These are phyloP conservation scores for Metschnikowia corniflorae DNA, from an alignment of 805 yeast genomes.

Conservation along the genomic window DNA sequence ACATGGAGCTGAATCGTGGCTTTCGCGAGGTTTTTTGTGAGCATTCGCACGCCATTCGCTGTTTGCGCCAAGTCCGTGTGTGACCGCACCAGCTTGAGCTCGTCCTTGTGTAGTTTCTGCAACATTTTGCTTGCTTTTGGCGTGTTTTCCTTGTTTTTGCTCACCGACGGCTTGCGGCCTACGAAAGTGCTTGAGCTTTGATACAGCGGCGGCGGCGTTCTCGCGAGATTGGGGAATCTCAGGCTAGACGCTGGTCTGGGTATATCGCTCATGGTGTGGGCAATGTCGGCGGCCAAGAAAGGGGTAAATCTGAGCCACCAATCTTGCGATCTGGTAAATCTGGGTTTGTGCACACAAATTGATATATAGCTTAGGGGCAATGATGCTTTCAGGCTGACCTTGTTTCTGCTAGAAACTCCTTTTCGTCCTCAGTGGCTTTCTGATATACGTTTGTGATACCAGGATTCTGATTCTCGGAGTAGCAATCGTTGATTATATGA, in stretches of 20 bases:
- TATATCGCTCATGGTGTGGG: conserved; percentile 1
- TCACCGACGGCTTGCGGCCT: conserved; percentile 7
- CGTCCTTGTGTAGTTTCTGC: conserved; percentile 33
- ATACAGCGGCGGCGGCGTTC: conserved; percentile 3
- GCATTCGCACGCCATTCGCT: conserved; percentile 73
- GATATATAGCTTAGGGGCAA: too few relatives aligned
- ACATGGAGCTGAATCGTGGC: conserved; percentile 72
- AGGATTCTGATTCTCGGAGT: too few relatives aligned
- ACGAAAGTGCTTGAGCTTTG: background rate
- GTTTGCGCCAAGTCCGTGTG: conserved; percentile 78
- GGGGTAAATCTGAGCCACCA: too few relatives aligned
- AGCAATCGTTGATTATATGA: too few relatives aligned
- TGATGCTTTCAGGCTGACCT: too few relatives aligned
- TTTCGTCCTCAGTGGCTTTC: too few relatives aligned
- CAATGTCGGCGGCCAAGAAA: too few relatives aligned
- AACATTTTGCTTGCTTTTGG: conserved; percentile 16
- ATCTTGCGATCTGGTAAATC: too few relatives aligned
- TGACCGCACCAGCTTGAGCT: conserved; percentile 54
- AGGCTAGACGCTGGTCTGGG: conserved; percentile 3
- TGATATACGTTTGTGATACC: too few relatives aligned
- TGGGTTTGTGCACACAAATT: too few relatives aligned
- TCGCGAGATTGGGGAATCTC: background rate
- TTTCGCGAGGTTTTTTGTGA: conserved; percentile 66
- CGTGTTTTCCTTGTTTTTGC: conserved; percentile 6
- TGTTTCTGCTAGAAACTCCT: too few relatives aligned